Evolutionary conservation across 2,329 filamentous ascomycete genomes (phyloP), one percentile per base, ranked within the genome.

Genomic region (Acrocalymma vagum): DNA sequence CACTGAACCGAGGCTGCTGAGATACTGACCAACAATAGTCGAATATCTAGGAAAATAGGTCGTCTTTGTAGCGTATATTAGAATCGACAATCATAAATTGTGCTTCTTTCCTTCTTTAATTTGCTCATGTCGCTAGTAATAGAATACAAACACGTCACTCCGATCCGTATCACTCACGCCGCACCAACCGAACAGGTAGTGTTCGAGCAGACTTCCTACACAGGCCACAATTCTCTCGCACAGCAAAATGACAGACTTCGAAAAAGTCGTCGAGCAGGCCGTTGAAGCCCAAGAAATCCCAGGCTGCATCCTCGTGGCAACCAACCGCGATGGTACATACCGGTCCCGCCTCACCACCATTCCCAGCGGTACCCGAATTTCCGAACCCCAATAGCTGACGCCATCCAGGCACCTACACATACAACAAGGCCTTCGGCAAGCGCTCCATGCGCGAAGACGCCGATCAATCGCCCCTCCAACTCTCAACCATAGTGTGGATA

Each of bases 401-500:
- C n/a, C 3, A 10, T 15, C 6, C 28, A 73, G 71, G 65, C 5
- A 61, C 57, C 3, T 71, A 72, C 48, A 46, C 33, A 4, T 75
- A 74, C 43, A 42, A 50, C 21, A 65, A 66, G 38, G 40, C 58
- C 2, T 71, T 74, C 18, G 72, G 72, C 2, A 45, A 38, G 8
- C 60, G 59, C 1, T 63, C 65, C 1, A 31, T 59, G 31, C 51
- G 43, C 27, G 31, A 48, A 18, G 51, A 32, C 16, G 30, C 24
- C 30, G 47, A 58, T 25, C 51, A 57, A 35, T 41, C 53, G 31
- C 43, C 56, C 36, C 21, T 60, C 21, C 11, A 73, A 0, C 42
- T 51, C 18, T 29, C 62, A n/a, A 61, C 49, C 6, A 47, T 63
- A 6, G 66, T 71, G 62, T 71, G 67, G 67, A 57, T 70, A 10